Evolutionary conservation across 495 filamentous ascomycete genomes (phyloP).

Genomic region (Lophium mytilinum): DNA sequence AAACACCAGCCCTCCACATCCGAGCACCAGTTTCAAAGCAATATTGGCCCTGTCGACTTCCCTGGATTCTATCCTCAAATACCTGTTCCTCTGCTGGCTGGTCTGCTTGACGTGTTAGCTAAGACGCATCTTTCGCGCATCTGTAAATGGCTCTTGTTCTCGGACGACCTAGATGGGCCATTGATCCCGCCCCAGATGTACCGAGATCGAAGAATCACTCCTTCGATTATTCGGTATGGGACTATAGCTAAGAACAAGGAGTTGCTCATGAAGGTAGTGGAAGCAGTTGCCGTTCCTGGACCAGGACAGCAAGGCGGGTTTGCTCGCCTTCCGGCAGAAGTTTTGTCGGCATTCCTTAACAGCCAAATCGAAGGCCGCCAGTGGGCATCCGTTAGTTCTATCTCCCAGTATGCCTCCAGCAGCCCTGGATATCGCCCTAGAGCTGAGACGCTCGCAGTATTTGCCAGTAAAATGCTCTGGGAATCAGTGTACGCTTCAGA

Average conservation of each 20-base stretch:
- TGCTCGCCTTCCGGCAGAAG: slow-evolving; percentile 26
- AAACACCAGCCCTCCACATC: neutral
- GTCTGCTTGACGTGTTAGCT: slow-evolving; percentile 47
- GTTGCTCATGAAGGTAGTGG: slow-evolving; percentile 40
- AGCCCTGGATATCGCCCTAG: slow-evolving; percentile 12
- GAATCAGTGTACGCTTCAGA: too few species aligned
- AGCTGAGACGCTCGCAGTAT: slow-evolving; percentile 19
- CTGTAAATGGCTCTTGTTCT: slow-evolving; percentile 49
- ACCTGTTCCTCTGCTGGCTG: slow-evolving; percentile 41
- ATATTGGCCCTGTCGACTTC: slow-evolving; percentile 16
- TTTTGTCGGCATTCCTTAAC: slow-evolving; percentile 44
- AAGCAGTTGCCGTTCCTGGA: slow-evolving; percentile 5
- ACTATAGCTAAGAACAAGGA: slow-evolving; percentile 41
- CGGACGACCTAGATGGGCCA: slow-evolving; percentile 50
- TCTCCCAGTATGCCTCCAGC: slow-evolving; percentile 39
- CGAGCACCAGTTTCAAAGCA: slow-evolving; percentile 3
- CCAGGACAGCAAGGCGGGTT: neutral
- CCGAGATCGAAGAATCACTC: slow-evolving; percentile 40
- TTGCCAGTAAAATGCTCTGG: neutral
- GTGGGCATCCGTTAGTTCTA: slow-evolving; percentile 42
- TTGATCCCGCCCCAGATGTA: slow-evolving; percentile 43
- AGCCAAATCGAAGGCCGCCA: slow-evolving; percentile 40
- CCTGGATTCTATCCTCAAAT: slow-evolving; percentile 38
- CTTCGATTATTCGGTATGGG: slow-evolving; percentile 53
- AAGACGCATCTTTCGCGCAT: slow-evolving; percentile 40